Evolutionary conservation across 2,329 filamentous ascomycete species (phyloP), one percentile per base, ranked within the genome.

Genomic region (Aspergillus sp.): DNA sequence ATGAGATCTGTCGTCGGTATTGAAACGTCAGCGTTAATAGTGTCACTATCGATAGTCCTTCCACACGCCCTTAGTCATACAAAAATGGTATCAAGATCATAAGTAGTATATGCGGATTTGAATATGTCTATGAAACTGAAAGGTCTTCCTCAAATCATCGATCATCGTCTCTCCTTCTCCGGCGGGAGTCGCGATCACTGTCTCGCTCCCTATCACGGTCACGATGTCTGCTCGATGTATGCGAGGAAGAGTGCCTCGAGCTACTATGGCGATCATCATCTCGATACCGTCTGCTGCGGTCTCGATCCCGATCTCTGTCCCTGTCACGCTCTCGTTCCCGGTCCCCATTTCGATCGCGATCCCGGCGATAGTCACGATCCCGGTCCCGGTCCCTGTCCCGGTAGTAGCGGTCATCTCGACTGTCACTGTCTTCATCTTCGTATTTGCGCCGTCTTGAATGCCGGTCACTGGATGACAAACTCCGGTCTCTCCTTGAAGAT

Each of bases 401-500:
- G 60, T 75, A 72, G 48, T 75, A 69, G 36, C 74, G 72, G 57
- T 78, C 73, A 58, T 74, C 71, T 51, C 65, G 68, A 32, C 70
- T 65, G 21, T 69, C 72, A 51, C 67, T 65, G 60, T 68, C 73
- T 30, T 71, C 72, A 64, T 81, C 80, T 6, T 74, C 72, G 59
- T 78, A 72, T 45, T 71, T 71, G 41, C 74, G 75, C 39, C 74
- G 71, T 52, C 72, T 68, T 17, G 73, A 74, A 54, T 77, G 69
- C 25, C 72, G 72, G 55, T 75, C 72, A 47, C 74, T 65, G 61
- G 72, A 57, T 67, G 74, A 71, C 43, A 65, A 72, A 67, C 72
- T 79, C 62, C 70, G 69, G 66, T 75, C 74, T 53, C 76, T 68
- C 23, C 74, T 70, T 2, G 76, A 77, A 28, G 74, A 78, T 5